Evolutionary conservation across 495 filamentous ascomycete species (phyloP).

Genomic region (Penicillium angulare): DNA sequence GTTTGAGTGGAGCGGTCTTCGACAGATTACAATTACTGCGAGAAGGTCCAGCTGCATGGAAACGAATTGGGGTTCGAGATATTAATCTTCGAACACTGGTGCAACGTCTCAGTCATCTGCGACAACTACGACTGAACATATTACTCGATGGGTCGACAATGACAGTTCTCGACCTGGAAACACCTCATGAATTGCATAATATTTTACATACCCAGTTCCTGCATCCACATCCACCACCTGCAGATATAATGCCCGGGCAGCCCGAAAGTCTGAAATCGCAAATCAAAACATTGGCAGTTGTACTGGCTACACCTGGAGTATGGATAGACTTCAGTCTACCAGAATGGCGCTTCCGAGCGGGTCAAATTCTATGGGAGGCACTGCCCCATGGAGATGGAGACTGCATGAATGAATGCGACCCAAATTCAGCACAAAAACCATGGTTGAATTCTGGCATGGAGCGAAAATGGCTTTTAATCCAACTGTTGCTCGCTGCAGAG

Average conservation of each 20-base stretch:
- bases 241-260: slow-evolving; percentile 23
- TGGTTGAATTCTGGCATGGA: slow-evolving; percentile 45
- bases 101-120: slow-evolving; percentile 43
- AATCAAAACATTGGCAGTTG: slow-evolving; percentile 48
- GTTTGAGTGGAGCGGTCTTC: slow-evolving; percentile 31
- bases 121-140: slow-evolving; percentile 38
- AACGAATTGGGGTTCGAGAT: slow-evolving; percentile 43
- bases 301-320: slow-evolving; percentile 45
- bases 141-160: slow-evolving; percentile 27
- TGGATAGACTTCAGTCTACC: slow-evolving; percentile 80
- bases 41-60: slow-evolving; percentile 39
- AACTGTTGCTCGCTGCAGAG: slow-evolving; percentile 75
- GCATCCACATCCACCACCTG: slow-evolving; percentile 28
- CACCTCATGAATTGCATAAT: slow-evolving; percentile 41
- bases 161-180: slow-evolving; percentile 45
- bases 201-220: slow-evolving; percentile 47
- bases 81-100: slow-evolving; percentile 32
- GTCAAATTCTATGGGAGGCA: slow-evolving; percentile 76
- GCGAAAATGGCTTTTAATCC: slow-evolving; percentile 76
- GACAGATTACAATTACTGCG: slow-evolving; percentile 36
- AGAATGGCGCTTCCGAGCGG: slow-evolving; percentile 75
- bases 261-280: slow-evolving; percentile 48
- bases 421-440: slow-evolving; percentile 30
- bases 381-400: slow-evolving; percentile 53
- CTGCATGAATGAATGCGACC: slow-evolving; percentile 39